Percentiles rank a stretch among this genome's conserved stretches.
phyloP scores from a whole-genome alignment of 2,329 filamentous ascomycete genomes.

The Ophiocordyceps camponoti-floridani region DNA sequence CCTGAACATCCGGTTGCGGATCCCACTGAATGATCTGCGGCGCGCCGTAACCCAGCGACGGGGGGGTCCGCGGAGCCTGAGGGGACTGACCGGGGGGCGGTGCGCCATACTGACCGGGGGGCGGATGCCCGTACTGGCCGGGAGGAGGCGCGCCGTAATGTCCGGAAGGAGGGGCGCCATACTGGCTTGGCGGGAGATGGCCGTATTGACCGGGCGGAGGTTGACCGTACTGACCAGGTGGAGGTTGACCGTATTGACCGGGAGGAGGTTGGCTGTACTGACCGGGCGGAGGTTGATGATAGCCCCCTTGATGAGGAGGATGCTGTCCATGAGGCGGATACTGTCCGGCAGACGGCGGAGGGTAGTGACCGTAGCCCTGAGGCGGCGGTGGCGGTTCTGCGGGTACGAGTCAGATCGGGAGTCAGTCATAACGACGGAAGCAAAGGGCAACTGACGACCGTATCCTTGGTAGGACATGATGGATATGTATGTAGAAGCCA shows the following conservation, averaged over 20 bases:
- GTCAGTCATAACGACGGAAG: neutral
- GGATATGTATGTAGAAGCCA: neutral
- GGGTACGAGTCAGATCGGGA: slow-evolving; percentile 4
- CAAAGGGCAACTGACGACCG: slow-evolving; percentile 15
- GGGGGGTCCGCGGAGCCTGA: slow-evolving; percentile 35
- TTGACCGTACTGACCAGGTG: slow-evolving; percentile 7
- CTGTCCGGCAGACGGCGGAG: slow-evolving; percentile 11
- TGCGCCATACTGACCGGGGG: slow-evolving; percentile 7
- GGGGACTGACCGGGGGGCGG: slow-evolving; percentile 14
- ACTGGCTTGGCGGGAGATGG: slow-evolving; percentile 15
- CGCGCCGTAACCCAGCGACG: slow-evolving; percentile 58
- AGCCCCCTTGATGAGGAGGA: slow-evolving; percentile 13
- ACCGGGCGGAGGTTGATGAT: slow-evolving; percentile 4
- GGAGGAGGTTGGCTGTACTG: slow-evolving; percentile 4
- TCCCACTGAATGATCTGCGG: slow-evolving; percentile 54
- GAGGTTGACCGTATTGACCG: slow-evolving; percentile 22
- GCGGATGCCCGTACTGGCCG: slow-evolving; percentile 1
- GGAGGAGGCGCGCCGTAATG: slow-evolving; percentile 13
- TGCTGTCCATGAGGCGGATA: slow-evolving; percentile 10
- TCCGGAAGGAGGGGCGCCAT: slow-evolving; percentile 1
- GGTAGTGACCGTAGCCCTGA: slow-evolving; percentile 21
- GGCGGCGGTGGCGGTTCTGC: slow-evolving; percentile 15
- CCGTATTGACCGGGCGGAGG: slow-evolving; percentile 10
- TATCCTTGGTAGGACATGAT: slow-evolving; percentile 18
- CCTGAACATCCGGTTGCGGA: slow-evolving; percentile 48